These are phyloP conservation scores for Amaranthus hypochondriacus DNA, from an alignment of 148 eudicot genomes.

Conservation along the genomic window DNA sequence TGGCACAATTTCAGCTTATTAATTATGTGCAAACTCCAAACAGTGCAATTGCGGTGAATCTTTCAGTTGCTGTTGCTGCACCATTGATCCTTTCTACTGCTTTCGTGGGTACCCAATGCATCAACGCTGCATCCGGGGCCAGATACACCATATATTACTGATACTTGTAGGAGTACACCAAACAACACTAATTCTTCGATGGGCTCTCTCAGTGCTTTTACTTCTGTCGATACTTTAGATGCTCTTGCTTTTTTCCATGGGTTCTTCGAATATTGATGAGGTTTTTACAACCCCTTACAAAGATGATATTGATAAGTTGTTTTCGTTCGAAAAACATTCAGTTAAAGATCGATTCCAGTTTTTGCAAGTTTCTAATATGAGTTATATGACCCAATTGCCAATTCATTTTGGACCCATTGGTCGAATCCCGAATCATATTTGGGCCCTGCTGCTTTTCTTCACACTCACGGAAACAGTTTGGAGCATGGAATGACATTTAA, in stretches of 20 bases:
- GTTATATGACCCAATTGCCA: no score
- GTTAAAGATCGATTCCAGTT: no score
- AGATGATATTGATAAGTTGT: constrained; percentile 18
- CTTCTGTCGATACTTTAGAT: no score
- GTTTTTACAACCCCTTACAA: neutral
- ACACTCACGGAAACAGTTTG: no score
- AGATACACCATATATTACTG: no score
- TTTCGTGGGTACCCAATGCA: neutral
- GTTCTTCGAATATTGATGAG: neutral
- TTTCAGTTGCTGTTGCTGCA: neutral
- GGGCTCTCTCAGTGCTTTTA: neutral
- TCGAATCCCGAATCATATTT: no score
- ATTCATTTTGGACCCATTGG: no score
- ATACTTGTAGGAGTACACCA: no score
- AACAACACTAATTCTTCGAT: no score
- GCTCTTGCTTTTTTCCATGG: neutral
- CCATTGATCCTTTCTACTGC: neutral
- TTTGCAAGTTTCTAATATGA: no score
- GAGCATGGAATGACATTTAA: no score
- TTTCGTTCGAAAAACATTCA: neutral
- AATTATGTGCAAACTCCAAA: neutral
- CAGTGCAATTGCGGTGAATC: neutral
- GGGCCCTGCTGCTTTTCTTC: no score
- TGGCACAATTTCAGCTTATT: constrained; percentile 15
- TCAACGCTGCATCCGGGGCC: neutral